Evolutionary conservation across 2,329 filamentous ascomycete genomes (phyloP).

Genomic region (Ambrosiella beaveri): DNA sequence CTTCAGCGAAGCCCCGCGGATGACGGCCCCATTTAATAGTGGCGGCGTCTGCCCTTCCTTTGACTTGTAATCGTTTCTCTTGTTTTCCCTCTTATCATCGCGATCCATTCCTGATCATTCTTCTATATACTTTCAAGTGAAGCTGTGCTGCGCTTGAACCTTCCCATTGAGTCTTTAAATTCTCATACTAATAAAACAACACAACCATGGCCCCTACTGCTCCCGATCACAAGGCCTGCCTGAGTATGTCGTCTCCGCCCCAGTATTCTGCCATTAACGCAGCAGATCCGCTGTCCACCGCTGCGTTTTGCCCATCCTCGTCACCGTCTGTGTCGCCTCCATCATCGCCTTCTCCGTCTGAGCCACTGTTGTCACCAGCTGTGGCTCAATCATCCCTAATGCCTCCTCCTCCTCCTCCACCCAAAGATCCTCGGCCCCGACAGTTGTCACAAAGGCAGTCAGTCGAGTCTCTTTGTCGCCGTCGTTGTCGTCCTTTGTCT

Average conservation of each 20-base stretch:
- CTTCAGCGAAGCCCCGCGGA: background rate
- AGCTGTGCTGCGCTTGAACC: constrained; percentile 12
- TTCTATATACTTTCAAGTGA: constrained; percentile 4
- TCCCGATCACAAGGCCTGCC: constrained; percentile 42
- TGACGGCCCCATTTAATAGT: constrained; percentile 9
- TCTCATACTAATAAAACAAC: constrained; percentile 17
- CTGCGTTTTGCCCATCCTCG: background rate
- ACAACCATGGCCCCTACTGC: constrained; percentile 25
- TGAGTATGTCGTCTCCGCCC: constrained; percentile 37
- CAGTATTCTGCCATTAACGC: constrained; percentile 32
- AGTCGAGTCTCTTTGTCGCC: background rate
- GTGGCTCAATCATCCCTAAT: background rate
- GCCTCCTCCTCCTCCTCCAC: background rate
- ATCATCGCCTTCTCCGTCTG: background rate
- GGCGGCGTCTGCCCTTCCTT: background rate
- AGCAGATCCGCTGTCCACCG: constrained; percentile 15
- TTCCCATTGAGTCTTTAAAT: constrained; percentile 11
- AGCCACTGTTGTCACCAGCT: background rate
- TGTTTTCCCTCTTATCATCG: constrained; percentile 7
- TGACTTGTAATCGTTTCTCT: constrained; percentile 5
- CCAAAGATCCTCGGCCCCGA: background rate
- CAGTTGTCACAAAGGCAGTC: background rate
- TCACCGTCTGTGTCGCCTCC: background rate
- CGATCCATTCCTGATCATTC: constrained; percentile 7
- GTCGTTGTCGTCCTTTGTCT: background rate